These are phyloP conservation scores for Saccharomyces mikatae DNA, from an alignment of 805 yeast genomes.

Conservation along the genomic window DNA sequence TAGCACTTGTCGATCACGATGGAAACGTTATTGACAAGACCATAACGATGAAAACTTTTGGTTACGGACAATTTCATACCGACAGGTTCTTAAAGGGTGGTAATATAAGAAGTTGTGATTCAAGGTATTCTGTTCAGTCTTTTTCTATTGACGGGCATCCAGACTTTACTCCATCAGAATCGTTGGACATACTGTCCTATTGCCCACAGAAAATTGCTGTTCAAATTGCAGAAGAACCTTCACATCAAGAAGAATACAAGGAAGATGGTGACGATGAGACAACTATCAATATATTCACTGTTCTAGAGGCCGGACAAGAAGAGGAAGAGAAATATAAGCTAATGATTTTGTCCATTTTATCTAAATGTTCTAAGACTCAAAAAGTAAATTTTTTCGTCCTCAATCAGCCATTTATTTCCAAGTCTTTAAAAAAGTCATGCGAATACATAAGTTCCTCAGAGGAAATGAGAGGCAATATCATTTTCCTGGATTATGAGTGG, in stretches of 20 bases:
- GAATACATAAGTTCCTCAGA: slow-evolving; percentile 30
- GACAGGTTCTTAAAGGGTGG: slow-evolving; percentile 5
- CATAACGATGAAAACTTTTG: slow-evolving; percentile 67
- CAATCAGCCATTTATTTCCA: slow-evolving; percentile 50
- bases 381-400: slow-evolving; percentile 75
- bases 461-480: slow-evolving; percentile 23
- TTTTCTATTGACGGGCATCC: slow-evolving; percentile 20
- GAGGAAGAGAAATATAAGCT: slow-evolving; percentile 12
- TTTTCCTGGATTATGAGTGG: slow-evolving; percentile 83
- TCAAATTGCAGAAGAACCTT: slow-evolving; percentile 1
- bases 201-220: slow-evolving; percentile 18
- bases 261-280: background rate
- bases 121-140: slow-evolving; percentile 16
- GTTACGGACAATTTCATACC: slow-evolving; percentile 62
- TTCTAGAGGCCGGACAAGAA: slow-evolving; percentile 6
- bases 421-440: slow-evolving; percentile 45
- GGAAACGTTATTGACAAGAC: slow-evolving; percentile 41
- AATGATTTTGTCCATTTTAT: slow-evolving; percentile 11
- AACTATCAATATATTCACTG: slow-evolving; percentile 17
- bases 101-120: slow-evolving; percentile 15
- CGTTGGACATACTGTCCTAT: slow-evolving; percentile 10
- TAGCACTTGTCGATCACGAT: slow-evolving; percentile 34
- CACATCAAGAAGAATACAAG: background rate
- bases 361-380: background rate
- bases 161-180: slow-evolving; percentile 14